These are phyloP conservation scores for Verticillium alfalfae DNA, from an alignment of 2,329 filamentous ascomycete species.

Conservation along the genomic window DNA sequence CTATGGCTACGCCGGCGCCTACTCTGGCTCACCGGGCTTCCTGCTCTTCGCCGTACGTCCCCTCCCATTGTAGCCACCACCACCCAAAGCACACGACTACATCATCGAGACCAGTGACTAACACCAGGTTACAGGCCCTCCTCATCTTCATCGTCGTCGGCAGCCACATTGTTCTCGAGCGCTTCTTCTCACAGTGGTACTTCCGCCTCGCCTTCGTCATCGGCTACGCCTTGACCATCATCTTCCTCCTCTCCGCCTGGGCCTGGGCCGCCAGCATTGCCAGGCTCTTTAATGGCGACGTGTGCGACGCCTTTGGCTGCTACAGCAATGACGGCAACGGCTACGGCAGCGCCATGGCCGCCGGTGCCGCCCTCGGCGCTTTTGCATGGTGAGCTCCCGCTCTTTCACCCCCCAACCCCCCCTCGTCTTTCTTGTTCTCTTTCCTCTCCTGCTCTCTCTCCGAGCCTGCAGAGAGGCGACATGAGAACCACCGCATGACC, in stretches of 20 bases:
- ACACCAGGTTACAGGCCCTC: constrained; percentile 23
- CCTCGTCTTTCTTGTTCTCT: no score
- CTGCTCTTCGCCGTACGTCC: constrained; percentile 39
- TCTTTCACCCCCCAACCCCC: neutral
- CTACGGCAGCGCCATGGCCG: constrained; percentile 26
- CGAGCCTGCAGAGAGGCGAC: no score
- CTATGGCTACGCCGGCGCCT: constrained; percentile 13
- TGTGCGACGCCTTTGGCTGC: constrained; percentile 11
- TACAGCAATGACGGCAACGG: constrained; percentile 11
- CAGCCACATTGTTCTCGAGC: constrained; percentile 26
- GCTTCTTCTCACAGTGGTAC: constrained; percentile 28
- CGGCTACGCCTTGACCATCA: constrained; percentile 25
- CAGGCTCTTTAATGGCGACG: constrained; percentile 14
- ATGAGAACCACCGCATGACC: no score
- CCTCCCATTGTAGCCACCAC: neutral
- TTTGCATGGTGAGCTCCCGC: constrained; percentile 26
- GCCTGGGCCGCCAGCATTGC: constrained; percentile 33
- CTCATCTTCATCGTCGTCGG: constrained; percentile 35
- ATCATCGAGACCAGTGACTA: neutral
- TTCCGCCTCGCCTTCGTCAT: constrained; percentile 29
- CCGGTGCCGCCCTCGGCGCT: constrained; percentile 33
- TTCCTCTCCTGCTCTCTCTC: no score
- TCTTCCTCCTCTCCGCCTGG: constrained; percentile 40
- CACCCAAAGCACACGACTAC: neutral
- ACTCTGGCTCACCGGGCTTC: constrained; percentile 31